Base-by-base conservation (phyloP, 2,329 filamentous ascomycete genomes). In the Zasmidium cellare region DNA sequence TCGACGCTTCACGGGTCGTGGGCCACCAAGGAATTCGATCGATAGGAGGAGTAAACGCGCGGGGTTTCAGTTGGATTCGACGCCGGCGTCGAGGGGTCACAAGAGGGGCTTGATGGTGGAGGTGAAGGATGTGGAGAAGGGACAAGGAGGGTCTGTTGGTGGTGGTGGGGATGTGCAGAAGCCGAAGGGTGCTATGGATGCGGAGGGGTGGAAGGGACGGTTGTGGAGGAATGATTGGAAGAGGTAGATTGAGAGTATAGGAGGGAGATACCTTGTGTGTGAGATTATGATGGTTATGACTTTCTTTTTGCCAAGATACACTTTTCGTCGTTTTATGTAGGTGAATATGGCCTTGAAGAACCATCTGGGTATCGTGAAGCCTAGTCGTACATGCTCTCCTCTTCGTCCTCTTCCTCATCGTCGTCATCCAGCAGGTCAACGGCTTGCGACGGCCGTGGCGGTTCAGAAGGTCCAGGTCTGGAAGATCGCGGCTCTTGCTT, bases 1-100 rank as follows among this genome's bases (percentile, higher is more conserved):
- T 16, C 74, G 77, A 46, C 76, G 77, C 23, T 59, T 80, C 46
- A 79, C 78, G 1, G 76, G 76, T 19, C 75, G 76, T 49, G 68
- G 69, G 52, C 67, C 68, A 48, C 57, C 57, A 9, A 19, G 50
- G 51, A 38, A 38, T 16, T 48, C 25, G 3, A 41, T 41, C 22
- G 55, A 60, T 24, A 38, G 65, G 38, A 61, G 61, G 47, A 61
- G 62, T 7, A 65, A 63, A 31, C 58, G 67, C 16, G 60, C 56
- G 11, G 67, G 65, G 1, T 41, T 67, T 12, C 63, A 65, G n/a
- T 61, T 67, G 59, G 57, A 46, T n/a, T 49, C 47, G 24, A 55
- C 55, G 18, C 56, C 57, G 20, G 51, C 50, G n/a, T 51, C 53
- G 49, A 56, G 51, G 16, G 62, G 61, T 14, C 66, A 66, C n/a